phyloP scores from a whole-genome alignment of 2,329 filamentous ascomycete genomes.

The Talaromyces atroroseus region DNA sequence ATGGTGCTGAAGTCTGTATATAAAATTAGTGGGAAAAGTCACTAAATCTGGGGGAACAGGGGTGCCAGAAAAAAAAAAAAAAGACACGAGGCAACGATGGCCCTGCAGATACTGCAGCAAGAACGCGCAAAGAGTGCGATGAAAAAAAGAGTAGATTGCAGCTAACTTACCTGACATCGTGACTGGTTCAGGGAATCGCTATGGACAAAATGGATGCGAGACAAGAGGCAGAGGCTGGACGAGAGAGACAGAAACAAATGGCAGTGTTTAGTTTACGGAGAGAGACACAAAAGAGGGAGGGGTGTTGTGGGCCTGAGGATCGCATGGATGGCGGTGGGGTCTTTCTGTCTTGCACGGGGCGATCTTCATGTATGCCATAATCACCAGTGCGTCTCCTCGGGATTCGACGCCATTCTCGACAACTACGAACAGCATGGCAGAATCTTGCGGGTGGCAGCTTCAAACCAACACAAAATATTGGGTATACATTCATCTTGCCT shows the following conservation, averaged over 20 bases:
- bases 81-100: not conserved
- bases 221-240: not conserved
- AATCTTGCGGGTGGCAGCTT: too few species aligned
- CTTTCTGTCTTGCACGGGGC: not conserved
- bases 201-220: not conserved
- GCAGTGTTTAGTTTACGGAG: not conserved
- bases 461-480: too few species aligned
- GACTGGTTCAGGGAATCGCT: not conserved
- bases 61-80: not conserved
- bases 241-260: not conserved
- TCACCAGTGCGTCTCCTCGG: too few species aligned
- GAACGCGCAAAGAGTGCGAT: not conserved
- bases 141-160: not conserved
- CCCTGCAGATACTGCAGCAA: not conserved
- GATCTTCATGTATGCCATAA: not conserved
- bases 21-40: not conserved
- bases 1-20: constrained; percentile 11
- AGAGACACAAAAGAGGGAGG: not conserved
- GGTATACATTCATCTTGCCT: not conserved
- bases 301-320: constrained; percentile 12
- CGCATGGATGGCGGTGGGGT: constrained; percentile 1
- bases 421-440: not conserved
- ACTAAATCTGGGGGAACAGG: not conserved
- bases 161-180: constrained; percentile 10
- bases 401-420: not conserved